Conservation (phyloP, 768 basidiomycete genomes). For the Wakefieldia striispora region DNA sequence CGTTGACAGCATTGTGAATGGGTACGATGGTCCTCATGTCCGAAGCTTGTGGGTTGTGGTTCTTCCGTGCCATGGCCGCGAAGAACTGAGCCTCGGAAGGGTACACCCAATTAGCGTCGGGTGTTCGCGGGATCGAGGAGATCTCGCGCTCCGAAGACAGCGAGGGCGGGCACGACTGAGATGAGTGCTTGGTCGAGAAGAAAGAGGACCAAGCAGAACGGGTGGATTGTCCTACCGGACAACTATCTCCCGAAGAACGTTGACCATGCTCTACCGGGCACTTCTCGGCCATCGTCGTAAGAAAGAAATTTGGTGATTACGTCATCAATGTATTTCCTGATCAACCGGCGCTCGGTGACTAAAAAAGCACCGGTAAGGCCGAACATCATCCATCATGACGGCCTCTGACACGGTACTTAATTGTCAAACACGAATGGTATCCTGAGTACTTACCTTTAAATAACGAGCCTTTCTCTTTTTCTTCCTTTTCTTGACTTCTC, state of each 20-base stretch:
- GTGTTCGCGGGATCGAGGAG: conserved; percentile 81
- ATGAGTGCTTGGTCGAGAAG: conserved; percentile 15
- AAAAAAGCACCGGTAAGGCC: too few relatives aligned
- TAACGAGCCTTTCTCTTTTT: too few relatives aligned
- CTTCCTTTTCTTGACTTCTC: neutral
- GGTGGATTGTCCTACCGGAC: conserved; percentile 65
- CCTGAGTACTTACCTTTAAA: too few relatives aligned
- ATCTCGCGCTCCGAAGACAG: conserved; percentile 75
- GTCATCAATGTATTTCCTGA: neutral
- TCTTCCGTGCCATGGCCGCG: conserved; percentile 93
- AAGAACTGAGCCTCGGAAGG: conserved; percentile 99
- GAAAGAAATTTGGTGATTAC: neutral
- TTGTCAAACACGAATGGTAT: too few relatives aligned
- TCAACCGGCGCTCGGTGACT: too few relatives aligned
- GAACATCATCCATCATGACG: too few relatives aligned
- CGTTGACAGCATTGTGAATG: conserved; percentile 99
- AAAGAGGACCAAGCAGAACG: conserved; percentile 43
- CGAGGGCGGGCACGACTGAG: conserved; percentile 15
- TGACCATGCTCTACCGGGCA: conserved; percentile 51
- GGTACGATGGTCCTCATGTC: conserved; percentile 97
- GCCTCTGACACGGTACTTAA: too few relatives aligned
- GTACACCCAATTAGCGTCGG: conserved; percentile 88
- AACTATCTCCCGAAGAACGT: conserved; percentile 38
- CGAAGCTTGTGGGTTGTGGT: conserved; percentile 79
- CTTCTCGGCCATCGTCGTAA: conserved; percentile 25